Evolutionary conservation across 164 flowering plant species (phyloP), one percentile per base, ranked within the genome.

Genomic region (Nelumbo lutea): DNA sequence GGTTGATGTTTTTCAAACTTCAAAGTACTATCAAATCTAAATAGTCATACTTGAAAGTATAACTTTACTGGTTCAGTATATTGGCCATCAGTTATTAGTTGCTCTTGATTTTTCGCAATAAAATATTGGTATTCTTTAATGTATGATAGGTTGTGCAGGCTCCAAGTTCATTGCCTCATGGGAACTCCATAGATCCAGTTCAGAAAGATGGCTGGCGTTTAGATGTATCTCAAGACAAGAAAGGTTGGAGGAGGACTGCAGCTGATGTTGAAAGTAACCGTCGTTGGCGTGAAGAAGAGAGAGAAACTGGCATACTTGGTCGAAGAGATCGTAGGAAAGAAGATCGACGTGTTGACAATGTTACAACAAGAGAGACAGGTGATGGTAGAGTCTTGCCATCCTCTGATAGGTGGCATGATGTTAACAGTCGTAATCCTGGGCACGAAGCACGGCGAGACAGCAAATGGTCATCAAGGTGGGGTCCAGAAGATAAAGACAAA

Each of bases 401-500:
- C 5, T 71, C 91, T 72, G 98, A 91, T 40, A 71, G 89, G 51
- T 85, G 97, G 97, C 76, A 81, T 81, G 97, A 93, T 76, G 84
- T 62, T 50, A 78, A 67, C 61, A 75, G 53, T 63, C 91, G 96
- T 41, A 83, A 50, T 71, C 70, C 92, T 73, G 86, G 75, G 10
- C 88, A 76, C 79, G 98, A 93, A 68, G n/a, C 87, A 6, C 83
- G 90, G 42, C 82, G 93, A 44, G 98, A 94, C 66, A 82, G 78
- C 79, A 94, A 91, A 70, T 94, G 98, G 98, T 83, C 96, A 51
- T 85, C 91, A 42, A 87, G 95, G 76, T 94, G 98, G 98, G 97
- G 97, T 69, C 97, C 98, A 62, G 97, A 88, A 52, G 98, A 94
- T 53, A 94, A 85, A 80, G 98, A 94, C 58, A 90, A 84, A 82